phyloP scores from a whole-genome alignment of 139 green algal genomes.

The Picochlorum sp. region DNA sequence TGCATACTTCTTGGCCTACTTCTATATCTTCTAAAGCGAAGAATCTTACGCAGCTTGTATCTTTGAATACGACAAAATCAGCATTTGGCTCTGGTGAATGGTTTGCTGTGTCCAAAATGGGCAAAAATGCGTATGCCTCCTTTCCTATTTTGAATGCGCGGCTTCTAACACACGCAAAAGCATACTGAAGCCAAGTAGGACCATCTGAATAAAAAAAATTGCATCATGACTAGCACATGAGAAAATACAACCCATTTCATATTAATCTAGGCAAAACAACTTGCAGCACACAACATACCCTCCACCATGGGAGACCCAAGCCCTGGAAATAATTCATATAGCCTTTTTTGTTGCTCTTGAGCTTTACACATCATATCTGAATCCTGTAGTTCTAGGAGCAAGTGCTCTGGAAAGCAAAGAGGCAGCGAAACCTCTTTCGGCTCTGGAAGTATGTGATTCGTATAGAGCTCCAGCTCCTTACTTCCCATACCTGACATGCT shows the following conservation, averaged over 20 bases:
- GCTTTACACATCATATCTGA: conserved; percentile 24
- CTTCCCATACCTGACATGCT: conserved; percentile 29
- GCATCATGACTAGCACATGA: too few relatives aligned
- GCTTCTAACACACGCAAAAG: conserved; percentile 43
- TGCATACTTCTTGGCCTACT: conserved; percentile 29
- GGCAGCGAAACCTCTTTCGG: conserved; percentile 39
- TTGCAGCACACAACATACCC: too few relatives aligned
- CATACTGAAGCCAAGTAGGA: conserved; percentile 38
- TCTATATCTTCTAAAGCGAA: conserved; percentile 25
- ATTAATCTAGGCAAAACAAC: background rate
- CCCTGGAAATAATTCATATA: conserved; percentile 31
- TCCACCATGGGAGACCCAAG: conserved; percentile 11
- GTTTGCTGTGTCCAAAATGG: conserved; percentile 53
- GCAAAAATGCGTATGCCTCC: conserved; percentile 37
- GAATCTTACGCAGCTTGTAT: conserved; percentile 18
- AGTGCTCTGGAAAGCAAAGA: conserved; percentile 25
- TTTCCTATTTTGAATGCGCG: conserved; percentile 24
- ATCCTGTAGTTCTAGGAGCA: conserved; percentile 47
- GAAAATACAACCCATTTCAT: too few relatives aligned
- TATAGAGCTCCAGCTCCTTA: conserved; percentile 28
- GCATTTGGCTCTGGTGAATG: conserved; percentile 30
- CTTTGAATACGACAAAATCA: conserved; percentile 23
- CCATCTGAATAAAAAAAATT: too few relatives aligned
- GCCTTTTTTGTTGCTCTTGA: conserved; percentile 30
- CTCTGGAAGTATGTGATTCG: conserved; percentile 34